Evolutionary conservation across 352 stramenopile genomes (phyloP), one percentile per base, ranked within the genome.

Genomic region (Phytophthora nicotianae): DNA sequence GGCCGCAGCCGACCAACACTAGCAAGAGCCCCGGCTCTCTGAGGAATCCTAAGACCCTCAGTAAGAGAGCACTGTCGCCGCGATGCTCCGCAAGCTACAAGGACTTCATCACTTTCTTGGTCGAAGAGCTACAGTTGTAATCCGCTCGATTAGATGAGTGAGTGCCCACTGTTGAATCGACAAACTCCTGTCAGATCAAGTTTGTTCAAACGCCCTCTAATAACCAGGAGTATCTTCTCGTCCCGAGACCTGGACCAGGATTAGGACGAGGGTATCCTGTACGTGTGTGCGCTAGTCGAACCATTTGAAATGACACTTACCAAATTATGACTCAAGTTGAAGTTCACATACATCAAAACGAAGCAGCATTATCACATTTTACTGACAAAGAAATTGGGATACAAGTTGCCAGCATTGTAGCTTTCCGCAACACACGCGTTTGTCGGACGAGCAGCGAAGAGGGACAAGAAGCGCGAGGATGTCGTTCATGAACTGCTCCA

Each of bases 91-190:
- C 4, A n/a, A 26, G 26, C 21, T 20, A 29, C 29, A 33, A 20
- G 10, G 24, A 62, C 49, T 62, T 21, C 32, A 23, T 24, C 17
- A 47, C n/a, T 19, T 42, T 58, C 17, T 55, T 37, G 19, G n/a
- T n/a, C n/a, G n/a, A n/a, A n/a, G n/a, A n/a, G n/a, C n/a, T n/a
- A n/a, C n/a, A n/a, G n/a, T n/a, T n/a, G 43, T 56, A 68, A 62
- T 63, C 51, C 9, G 5, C n/a, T 3, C 49, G 52, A 63, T 68
- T 49, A 41, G 38, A 66, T 61, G 50, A 61, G 58, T 16, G 32
- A 4, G 5, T 32, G 8, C 26, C 5, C 8, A 35, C 40, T 26
- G 9, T 21, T 41, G 32, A 53, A 65, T 32, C 24, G 32, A n/a
- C 37, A 49, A 19, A 29, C 29, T 65, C 35, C 26, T 32, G n/a